Conservation (phyloP, 441 rosid species). For the Adansonia gregorii region DNA sequence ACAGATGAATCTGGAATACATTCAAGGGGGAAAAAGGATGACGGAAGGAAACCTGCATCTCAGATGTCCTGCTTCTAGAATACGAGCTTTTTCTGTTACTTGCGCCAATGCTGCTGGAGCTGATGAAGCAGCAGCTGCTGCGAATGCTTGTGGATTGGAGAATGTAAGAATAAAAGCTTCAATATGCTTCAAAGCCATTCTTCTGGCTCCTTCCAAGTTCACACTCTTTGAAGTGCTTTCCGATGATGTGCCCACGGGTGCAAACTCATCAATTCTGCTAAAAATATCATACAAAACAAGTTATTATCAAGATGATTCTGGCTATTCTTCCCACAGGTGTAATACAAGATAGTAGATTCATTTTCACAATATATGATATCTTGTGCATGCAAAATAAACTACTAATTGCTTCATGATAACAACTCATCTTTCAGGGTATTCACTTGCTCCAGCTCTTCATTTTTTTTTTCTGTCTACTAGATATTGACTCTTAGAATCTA, state of each 20-base stretch:
- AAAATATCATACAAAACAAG: slow-evolving; percentile 3
- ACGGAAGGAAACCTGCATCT: slow-evolving; percentile 77
- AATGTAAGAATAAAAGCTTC: slow-evolving; percentile 70
- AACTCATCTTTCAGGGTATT: not conserved
- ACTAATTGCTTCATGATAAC: not conserved
- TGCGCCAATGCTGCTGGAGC: slow-evolving; percentile 79
- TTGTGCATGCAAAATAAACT: too few species aligned
- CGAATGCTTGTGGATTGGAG: slow-evolving; percentile 75
- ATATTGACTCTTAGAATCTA: not conserved
- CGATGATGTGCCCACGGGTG: slow-evolving; percentile 61
- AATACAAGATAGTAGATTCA: not conserved
- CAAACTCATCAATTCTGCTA: slow-evolving; percentile 81
- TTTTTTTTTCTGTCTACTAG: not conserved
- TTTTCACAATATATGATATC: not conserved
- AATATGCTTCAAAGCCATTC: slow-evolving; percentile 82
- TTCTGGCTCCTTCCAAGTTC: slow-evolving; percentile 81
- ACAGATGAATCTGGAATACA: slow-evolving; percentile 5
- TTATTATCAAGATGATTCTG: slow-evolving; percentile 5
- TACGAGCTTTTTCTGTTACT: slow-evolving; percentile 88
- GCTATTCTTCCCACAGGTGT: not conserved
- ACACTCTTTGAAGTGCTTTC: slow-evolving; percentile 72
- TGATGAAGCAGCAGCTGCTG: slow-evolving; percentile 71
- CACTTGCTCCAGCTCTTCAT: not conserved
- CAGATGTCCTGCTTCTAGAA: slow-evolving; percentile 95
- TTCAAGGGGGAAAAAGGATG: slow-evolving; percentile 18